phyloP scores from a whole-genome alignment of 495 filamentous ascomycete species.

The Hypoxylon lenormandii region DNA sequence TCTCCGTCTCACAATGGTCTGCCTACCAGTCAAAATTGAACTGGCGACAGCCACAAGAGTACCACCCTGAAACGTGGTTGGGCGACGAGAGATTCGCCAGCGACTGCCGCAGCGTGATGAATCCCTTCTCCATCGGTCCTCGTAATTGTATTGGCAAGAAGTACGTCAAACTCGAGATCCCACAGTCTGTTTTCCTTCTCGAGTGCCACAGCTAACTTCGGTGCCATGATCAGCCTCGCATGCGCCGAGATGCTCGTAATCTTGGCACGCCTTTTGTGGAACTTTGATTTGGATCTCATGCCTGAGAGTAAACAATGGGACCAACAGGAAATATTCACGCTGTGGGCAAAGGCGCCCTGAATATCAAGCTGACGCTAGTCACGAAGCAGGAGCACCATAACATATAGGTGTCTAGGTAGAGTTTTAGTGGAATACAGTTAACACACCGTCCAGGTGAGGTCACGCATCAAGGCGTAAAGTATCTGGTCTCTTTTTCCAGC shows the following conservation, averaged over 20 bases:
- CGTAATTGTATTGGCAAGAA: slow-evolving; percentile 61
- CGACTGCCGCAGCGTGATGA: slow-evolving; percentile 57
- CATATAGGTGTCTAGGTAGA: too few relatives aligned
- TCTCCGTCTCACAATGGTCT: slow-evolving; percentile 61
- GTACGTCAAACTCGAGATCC: background rate
- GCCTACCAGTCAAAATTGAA: slow-evolving; percentile 51
- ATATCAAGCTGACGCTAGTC: too few relatives aligned
- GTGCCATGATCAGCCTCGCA: slow-evolving; percentile 34
- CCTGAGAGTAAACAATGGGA: too few relatives aligned
- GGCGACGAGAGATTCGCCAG: slow-evolving; percentile 52
- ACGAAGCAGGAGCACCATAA: too few relatives aligned
- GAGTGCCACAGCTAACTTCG: too few relatives aligned
- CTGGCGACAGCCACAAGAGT: slow-evolving; percentile 61
- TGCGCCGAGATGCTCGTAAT: slow-evolving; percentile 61
- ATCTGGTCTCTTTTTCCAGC: too few relatives aligned
- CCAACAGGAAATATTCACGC: too few relatives aligned
- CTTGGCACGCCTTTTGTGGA: slow-evolving; percentile 61
- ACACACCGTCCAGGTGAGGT: too few relatives aligned
- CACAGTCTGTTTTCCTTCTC: background rate
- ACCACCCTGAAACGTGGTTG: slow-evolving; percentile 65
- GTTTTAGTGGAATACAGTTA: too few relatives aligned
- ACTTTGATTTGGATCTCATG: too few relatives aligned
- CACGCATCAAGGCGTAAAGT: too few relatives aligned
- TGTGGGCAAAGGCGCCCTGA: too few relatives aligned
- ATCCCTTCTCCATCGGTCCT: slow-evolving; percentile 67